Evolutionary conservation across 345 rosid species (phyloP), one percentile per base, ranked within the genome.

Genomic region (Combretum micranthum): DNA sequence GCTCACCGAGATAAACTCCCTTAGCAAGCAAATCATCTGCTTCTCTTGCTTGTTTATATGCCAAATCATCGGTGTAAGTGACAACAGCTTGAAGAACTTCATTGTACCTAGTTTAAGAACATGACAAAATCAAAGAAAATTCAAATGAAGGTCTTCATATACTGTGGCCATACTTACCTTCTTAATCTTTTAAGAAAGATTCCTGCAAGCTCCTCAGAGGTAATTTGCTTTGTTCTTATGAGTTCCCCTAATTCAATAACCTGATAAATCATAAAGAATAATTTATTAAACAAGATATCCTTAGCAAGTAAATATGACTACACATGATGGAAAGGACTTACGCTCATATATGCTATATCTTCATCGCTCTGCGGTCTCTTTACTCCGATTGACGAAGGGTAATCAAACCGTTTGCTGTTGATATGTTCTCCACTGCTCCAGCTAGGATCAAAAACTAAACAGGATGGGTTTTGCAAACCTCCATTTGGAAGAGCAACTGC

Each of bases 331-430:
- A 50, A 61, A 42, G 15, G 37, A 60, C 78, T 76, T 72, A 84
- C 88, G 59, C 77, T 86, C 96, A 86, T 79, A 65, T 84, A 91
- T 45, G 93, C 95, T 39, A 92, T 74, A 76, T 86, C 88, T 68
- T 86, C 82, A 7, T 92, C 83, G 59, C 56, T 61, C 42, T 44
- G 52, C 11, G 88, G 98, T 59, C 63, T 77, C 53, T 48, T 54
- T 22, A 72, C 42, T 39, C 75, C 82, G 1, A 79, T 59, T 2
- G 47, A 14, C 0, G 56, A 56, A 52, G 90, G 87, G 57, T 75
- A 63, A n/a, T 55, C 71, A 55, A 92, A 84, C 69, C 63, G 75
- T 26, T 60, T 71, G 49, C 23, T 62, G 19, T 51, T 58, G 54
- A 55, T 58, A 45, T 45, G 59, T 58, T 12, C 61, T 59, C 65